Base-by-base conservation (phyloP, 1,284 basidiomycete genomes). In the Ganoderma multipileum region DNA sequence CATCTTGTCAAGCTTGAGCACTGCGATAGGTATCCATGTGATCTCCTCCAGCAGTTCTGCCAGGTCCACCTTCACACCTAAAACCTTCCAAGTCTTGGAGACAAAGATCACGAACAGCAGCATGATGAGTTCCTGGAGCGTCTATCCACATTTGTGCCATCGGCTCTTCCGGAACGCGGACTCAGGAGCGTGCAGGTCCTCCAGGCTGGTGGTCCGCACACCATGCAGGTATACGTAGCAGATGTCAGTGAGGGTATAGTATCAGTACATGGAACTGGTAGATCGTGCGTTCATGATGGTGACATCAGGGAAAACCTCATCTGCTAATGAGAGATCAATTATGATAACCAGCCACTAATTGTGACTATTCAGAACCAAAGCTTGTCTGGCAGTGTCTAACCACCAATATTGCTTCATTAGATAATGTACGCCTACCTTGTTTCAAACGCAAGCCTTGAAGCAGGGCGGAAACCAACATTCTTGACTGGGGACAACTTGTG, bases 91-190 rank as follows among this genome's bases (percentile, higher is more conserved):
- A 7, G 30, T 39, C 8, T 36, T 2, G 1, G 57, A 58, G 28
- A 60, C 7, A n/a, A 60, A 41, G 26, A 60, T 1, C 2, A 60
- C 14, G 23, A 60, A 8, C 20, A 3, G 11, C 2, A 38, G 58
- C 4, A 38, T 38, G 38, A 60, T 60, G 38, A 60, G 58, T 36
- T 60, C 58, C 58, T 60, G 58, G 5, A 60, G 58, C 33, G 57
- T 58, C 57, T 33, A 58, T n/a, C 57, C 57, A 30, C 57, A 33
- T 12, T 11, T 30, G 18, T 60, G 38, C 38, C 58, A 60, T 39
- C 20, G 36, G 38, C 38, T 42, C 23, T 8, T 41, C n/a, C 58
- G 9, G 38, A 60, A 60, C 0, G 58, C 58, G 9, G 38, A 60
- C 12, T 33, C 11, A 8, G 36, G n/a, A 0, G 6, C 11, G 2